Evolutionary conservation across 2,329 filamentous ascomycete genomes (phyloP), one percentile per base, ranked within the genome.

Genomic region (Microdochium trichocladiopsis): DNA sequence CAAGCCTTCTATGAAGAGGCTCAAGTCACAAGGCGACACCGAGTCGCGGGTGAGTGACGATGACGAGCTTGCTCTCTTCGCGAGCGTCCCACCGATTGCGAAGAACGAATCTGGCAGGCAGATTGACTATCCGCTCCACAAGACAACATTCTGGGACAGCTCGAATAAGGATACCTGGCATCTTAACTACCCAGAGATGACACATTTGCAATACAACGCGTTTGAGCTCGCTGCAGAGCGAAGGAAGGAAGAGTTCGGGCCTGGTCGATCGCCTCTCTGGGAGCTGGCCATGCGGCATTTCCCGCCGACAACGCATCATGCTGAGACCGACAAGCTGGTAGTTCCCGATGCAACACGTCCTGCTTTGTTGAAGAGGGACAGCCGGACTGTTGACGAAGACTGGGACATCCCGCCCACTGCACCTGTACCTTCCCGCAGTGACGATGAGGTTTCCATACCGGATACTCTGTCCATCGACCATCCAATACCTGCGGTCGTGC

Each of bases 101-200:
- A 74, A 72, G 51, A 71, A 72, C 21, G 69, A 73, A 25, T 80
- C 78, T 0, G 73, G 72, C n/a, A 75, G 82, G 23, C 78, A 80
- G 57, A 80, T 84, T 41, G 80, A 85, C 58, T 69, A 72, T 21
- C 77, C 78, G 3, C 74, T 83, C 12, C 71, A 74, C 57, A 83
- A 84, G 56, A 72, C 70, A 6, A 72, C 72, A 1, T 86, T 79
- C 59, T 86, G 83, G 83, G 74, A 77, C 48, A 67, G 69, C 3
- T 70, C 72, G 47, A 76, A 84, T 57, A 70, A 69, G 52, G 69
- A 62, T 21, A 83, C 79, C 1, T 83, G 81, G 74, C 83, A 86
- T 56, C 69, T 83, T 3, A 64, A 78, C 50, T 86, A 86, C 58
- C 83, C 83, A 0, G 78, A 82, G 56, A 84, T 86, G 80, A 83